phyloP scores from a whole-genome alignment of 371 early-diverging fungal genomes.

The Apophysomyces variabilis region DNA sequence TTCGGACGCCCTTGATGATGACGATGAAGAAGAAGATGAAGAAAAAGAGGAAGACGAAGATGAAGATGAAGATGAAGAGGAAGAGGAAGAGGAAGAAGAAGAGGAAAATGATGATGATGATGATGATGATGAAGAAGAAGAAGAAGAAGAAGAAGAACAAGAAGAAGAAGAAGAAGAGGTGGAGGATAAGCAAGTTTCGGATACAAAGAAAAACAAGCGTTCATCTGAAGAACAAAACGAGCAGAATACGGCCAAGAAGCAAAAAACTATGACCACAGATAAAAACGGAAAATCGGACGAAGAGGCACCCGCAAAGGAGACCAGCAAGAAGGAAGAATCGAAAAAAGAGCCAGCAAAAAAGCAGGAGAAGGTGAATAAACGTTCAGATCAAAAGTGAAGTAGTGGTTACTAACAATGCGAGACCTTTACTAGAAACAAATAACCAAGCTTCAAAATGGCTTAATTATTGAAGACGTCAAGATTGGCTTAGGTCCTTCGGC shows the following conservation, averaged over 20 bases:
- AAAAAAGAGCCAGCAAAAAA: conserved; percentile 12
- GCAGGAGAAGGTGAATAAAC: conserved; percentile 24
- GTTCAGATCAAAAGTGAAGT: too few relatives aligned
- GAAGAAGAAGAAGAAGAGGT: conserved; percentile 13
- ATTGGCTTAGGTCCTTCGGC: conserved; percentile 78
- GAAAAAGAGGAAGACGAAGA: conserved; percentile 13
- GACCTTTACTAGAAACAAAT: conserved; percentile 28
- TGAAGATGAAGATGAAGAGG: neutral
- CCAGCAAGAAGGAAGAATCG: conserved; percentile 10
- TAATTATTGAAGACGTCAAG: conserved; percentile 81
- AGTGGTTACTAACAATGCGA: conserved; percentile 17
- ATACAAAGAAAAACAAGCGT: conserved; percentile 23
- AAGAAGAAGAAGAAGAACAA: neutral
- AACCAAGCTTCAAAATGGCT: conserved; percentile 65
- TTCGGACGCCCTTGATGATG: conserved; percentile 50
- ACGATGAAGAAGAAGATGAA: conserved; percentile 22
- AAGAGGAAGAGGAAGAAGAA: neutral
- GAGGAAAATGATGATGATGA: too few relatives aligned
- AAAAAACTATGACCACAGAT: conserved; percentile 22
- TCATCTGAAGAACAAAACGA: conserved; percentile 20
- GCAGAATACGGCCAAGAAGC: conserved; percentile 22
- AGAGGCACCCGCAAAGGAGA: conserved; percentile 18
- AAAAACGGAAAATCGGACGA: neutral
- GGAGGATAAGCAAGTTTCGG: neutral
- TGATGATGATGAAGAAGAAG: too few relatives aligned